Base-by-base conservation (phyloP, 23 red algal genomes). In the Agarophyton chilense region DNA sequence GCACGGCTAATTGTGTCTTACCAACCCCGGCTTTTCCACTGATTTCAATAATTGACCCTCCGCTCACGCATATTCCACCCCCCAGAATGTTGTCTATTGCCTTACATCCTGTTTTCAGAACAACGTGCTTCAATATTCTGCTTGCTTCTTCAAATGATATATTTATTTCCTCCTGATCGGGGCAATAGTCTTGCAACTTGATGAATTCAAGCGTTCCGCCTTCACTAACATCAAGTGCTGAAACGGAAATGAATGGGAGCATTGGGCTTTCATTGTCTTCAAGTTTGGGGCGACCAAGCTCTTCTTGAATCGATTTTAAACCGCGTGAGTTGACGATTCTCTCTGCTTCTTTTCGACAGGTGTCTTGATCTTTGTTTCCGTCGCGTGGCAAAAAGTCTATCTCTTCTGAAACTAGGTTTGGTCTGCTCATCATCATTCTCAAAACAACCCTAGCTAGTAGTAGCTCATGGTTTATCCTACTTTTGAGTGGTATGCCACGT, bases 1-100 rank as follows among this genome's bases (percentile, higher is more conserved):
- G 95, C 42, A 93, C 55, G 10, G 77, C 81, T 39, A 93, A 60
- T 61, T 97, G 95, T 33, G 90, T 93, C 38, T 97, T 97, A 29
- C 95, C 95, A 2, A 73, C 67, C 43, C 88, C 90, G 32, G 95
- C 79, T 28, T 52, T 74, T 61, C 95, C 95, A 35, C 65, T 83
- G 53, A 97, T 61, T 75, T 97, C 95, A 29, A 79, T 41, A 32
- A 95, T 86, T n/a, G 81, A 52, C 1, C 63, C 81, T 11, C 63
- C 61, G 28, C 25, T 72, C 1, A 72, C 42, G 4, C 68, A 81
- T 47, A 94, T 66, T 39, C 91, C 91, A 38, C 91, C 91, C 19
- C 71, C 71, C 14, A 94, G 73, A 62, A 85, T 43, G 52, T 49
- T 38, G 55, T 80, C 91, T 24, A 94, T 71, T 8, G 85, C 45